A percentile compares a stretch with the other conserved stretches of the same genome.
Evolutionary conservation across 345 rosid genomes (phyloP).

Genomic region (Moringa oleifera): DNA sequence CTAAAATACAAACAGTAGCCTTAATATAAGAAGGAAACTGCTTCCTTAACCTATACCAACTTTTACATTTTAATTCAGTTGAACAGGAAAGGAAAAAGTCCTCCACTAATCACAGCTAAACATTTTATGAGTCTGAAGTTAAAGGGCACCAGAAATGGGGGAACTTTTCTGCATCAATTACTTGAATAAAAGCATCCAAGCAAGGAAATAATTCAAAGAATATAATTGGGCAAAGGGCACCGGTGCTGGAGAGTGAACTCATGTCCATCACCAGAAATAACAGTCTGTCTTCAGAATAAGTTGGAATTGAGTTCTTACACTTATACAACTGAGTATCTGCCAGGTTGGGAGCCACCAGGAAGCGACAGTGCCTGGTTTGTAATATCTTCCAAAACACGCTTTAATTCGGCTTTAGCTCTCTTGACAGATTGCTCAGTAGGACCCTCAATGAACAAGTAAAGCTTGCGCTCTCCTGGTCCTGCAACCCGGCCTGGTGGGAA

Average conservation of each 20-base stretch:
- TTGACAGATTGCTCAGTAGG: conserved; percentile 87
- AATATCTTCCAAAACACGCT: conserved; percentile 86
- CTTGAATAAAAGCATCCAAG: too few relatives aligned
- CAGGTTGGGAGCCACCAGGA: conserved; percentile 89
- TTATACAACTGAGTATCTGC: conserved; percentile 86
- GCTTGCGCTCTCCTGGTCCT: conserved; percentile 86
- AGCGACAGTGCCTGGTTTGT: conserved; percentile 74
- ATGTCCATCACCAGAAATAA: too few relatives aligned
- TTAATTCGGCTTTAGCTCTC: conserved; percentile 79
- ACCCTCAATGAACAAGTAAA: conserved; percentile 87
- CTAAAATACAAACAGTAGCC: not conserved
- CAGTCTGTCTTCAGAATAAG: too few relatives aligned
- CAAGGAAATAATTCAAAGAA: too few relatives aligned
- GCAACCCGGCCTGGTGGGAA: conserved; percentile 60
- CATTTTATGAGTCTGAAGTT: too few relatives aligned
- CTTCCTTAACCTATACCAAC: not conserved
- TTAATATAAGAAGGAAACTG: not conserved
- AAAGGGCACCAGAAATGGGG: not conserved
- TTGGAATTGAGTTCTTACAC: conserved; percentile 40
- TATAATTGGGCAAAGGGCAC: too few relatives aligned
- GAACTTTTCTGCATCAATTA: not conserved
- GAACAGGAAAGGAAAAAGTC: too few relatives aligned
- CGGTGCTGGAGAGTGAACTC: too few relatives aligned
- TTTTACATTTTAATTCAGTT: not conserved
- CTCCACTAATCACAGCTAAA: too few relatives aligned